Conservation (phyloP, 1,284 basidiomycete genomes). For the Ganoderma resinaceum region DNA sequence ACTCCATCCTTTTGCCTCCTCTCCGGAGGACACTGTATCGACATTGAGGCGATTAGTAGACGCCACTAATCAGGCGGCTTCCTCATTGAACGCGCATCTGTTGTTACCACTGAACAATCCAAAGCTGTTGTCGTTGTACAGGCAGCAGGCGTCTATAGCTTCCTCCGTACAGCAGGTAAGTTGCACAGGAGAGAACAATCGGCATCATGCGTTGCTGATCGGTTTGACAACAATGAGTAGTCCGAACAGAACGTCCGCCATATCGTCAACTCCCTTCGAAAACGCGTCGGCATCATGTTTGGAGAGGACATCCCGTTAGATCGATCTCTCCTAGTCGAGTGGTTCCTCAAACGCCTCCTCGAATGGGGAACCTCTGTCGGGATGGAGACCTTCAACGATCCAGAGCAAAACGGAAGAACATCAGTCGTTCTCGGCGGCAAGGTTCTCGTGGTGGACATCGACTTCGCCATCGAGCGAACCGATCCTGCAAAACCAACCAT, state of each 20-base stretch:
- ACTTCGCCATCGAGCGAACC: conserved; percentile 56
- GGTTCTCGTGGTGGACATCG: conserved; percentile 78
- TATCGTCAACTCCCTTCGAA: conserved; percentile 51
- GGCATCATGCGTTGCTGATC: not conserved
- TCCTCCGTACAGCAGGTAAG: conserved; percentile 58
- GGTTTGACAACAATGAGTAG: conserved; percentile 38
- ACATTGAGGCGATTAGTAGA: conserved; percentile 57
- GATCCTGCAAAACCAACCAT: conserved; percentile 48
- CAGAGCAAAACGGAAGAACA: conserved; percentile 53
- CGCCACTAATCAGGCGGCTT: conserved; percentile 56
- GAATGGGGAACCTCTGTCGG: conserved; percentile 66
- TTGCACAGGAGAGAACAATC: not conserved
- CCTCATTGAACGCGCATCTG: conserved; percentile 59
- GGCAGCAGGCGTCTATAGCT: conserved; percentile 64
- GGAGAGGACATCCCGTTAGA: conserved; percentile 69
- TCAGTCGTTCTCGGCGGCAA: conserved; percentile 75
- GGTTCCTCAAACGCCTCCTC: conserved; percentile 63
- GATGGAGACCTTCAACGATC: conserved; percentile 77
- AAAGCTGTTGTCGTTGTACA: conserved; percentile 70
- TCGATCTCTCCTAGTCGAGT: conserved; percentile 50
- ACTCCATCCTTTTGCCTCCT: conserved; percentile 34
- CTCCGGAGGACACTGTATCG: conserved; percentile 29
- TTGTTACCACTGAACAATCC: conserved; percentile 60
- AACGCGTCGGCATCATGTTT: conserved; percentile 53
- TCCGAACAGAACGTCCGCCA: conserved; percentile 58